Base-by-base conservation (phyloP, 2,329 filamentous ascomycete genomes). In the Pestalotiopsis sp. region DNA sequence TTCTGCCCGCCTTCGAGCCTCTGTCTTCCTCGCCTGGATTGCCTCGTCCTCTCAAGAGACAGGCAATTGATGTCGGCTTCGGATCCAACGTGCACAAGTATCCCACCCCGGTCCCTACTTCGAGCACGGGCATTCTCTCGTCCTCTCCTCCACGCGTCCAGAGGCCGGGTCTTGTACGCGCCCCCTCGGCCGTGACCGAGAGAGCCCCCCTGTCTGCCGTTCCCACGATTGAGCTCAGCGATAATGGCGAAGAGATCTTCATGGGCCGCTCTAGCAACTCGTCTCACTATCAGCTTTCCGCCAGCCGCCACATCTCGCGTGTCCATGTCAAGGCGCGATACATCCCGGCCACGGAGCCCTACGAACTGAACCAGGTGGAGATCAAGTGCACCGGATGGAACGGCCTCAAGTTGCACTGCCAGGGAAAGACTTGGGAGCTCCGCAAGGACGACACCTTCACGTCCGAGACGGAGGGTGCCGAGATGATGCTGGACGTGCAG, bases 341-440 rank as follows among this genome's bases (percentile, higher is more conserved):
- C 79, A 88, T 95, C 70, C 86, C 91, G 24, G 89, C 93, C 13
- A 82, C 86, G 22, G 85, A 88, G 66, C 87, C 87, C 4, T 86
- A 93, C 74, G 89, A 93, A 73, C 86, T 89, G 70, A 93, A 92
- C 78, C 91, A 89, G 79, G 88, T 99, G 60, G 93, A 97, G 79
- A 92, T 99, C 74, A 86, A 93, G 75, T 99, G 96, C 84, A 88
- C 92, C 75, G 96, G 96, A 24, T 98, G 95, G 95, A 99, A 99
- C 79, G 96, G 96, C 17, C 85, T 96, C 72, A 97, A 94, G 82
- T 82, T 99, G 73, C 94, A 97, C 81, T 98, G 94, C 83, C 92
- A 95, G 80, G 94, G 94, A 67, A 90, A 91, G 72, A 92, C 93
- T 3, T 95, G 93, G 84, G 93, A 97, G 72, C 81, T 99, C 75